These are phyloP conservation scores for Nissolia schottii DNA, from an alignment of 306 rosid genomes.

Conservation along the genomic window DNA sequence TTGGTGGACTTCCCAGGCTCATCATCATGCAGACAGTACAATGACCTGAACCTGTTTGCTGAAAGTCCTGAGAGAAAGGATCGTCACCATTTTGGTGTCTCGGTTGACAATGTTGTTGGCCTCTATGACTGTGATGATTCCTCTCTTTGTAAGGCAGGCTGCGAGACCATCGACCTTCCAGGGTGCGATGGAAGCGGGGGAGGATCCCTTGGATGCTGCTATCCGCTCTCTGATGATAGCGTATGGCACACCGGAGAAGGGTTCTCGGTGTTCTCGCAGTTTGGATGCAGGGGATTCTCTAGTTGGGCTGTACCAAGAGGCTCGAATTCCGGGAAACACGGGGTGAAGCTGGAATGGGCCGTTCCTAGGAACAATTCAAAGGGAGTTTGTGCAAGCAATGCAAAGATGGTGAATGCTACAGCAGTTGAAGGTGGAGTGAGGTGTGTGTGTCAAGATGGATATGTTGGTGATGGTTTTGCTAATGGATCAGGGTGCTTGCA, in stretches of 20 bases:
- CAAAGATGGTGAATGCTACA: conserved; percentile 53
- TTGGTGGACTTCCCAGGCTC: conserved; percentile 66
- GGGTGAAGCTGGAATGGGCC: conserved; percentile 90
- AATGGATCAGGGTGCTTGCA: conserved; percentile 73
- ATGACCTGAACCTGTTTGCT: conserved; percentile 67
- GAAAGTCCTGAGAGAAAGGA: conserved; percentile 32
- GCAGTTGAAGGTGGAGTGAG: conserved; percentile 51
- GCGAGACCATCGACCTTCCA: conserved; percentile 60
- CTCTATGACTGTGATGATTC: conserved; percentile 95
- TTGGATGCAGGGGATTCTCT: conserved; percentile 90
- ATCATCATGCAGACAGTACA: conserved; percentile 70
- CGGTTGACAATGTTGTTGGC: conserved; percentile 72
- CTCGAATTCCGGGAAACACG: conserved; percentile 62
- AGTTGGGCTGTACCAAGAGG: conserved; percentile 78
- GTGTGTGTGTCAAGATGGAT: conserved; percentile 73
- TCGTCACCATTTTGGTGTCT: conserved; percentile 59
- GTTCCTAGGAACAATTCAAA: conserved; percentile 56
- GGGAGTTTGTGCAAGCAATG: conserved; percentile 55
- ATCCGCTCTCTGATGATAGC: conserved; percentile 78
- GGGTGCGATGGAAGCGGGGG: conserved; percentile 59
- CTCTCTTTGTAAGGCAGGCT: conserved; percentile 70
- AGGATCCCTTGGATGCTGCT: conserved; percentile 75
- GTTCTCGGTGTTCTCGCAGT: conserved; percentile 61
- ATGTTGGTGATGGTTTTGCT: conserved; percentile 75
- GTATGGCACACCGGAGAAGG: conserved; percentile 68